A percentile compares a stretch with the other conserved stretches of the same genome.
phyloP scores from a whole-genome alignment of 2,329 filamentous ascomycete species.

The Aschersonia sp. region DNA sequence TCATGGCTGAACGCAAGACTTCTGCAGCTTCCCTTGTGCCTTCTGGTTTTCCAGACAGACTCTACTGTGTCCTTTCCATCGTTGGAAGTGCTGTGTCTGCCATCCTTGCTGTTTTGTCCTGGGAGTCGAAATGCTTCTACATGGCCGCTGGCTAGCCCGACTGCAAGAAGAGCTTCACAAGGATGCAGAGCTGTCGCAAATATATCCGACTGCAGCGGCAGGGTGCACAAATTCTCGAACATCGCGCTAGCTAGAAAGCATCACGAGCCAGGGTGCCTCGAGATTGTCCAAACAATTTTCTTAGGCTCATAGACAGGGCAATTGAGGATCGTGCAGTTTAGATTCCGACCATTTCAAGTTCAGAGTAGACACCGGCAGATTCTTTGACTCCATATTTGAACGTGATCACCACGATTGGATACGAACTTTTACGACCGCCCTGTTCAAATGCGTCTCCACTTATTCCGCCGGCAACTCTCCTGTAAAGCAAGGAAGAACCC shows the following conservation, averaged over 20 bases:
- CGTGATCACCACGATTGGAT: too few relatives aligned
- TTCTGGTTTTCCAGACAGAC: conserved; percentile 69
- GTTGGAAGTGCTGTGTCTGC: conserved; percentile 33
- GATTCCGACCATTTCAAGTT: too few relatives aligned
- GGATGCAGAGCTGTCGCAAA: conserved; percentile 85
- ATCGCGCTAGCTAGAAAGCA: conserved; percentile 26
- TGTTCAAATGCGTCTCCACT: too few relatives aligned
- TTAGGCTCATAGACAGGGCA: too few relatives aligned
- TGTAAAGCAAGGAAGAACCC: too few relatives aligned
- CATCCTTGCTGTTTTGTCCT: conserved; percentile 13
- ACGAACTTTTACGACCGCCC: too few relatives aligned
- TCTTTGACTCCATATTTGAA: too few relatives aligned
- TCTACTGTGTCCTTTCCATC: conserved; percentile 64
- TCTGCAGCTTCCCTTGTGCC: conserved; percentile 90
- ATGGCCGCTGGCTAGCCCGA: conserved; percentile 73
- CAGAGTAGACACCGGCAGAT: too few relatives aligned
- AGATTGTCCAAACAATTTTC: neutral
- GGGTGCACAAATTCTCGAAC: conserved; percentile 85
- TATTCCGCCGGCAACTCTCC: too few relatives aligned
- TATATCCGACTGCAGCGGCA: conserved; percentile 73
- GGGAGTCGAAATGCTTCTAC: conserved; percentile 72
- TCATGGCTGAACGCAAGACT: conserved; percentile 66
- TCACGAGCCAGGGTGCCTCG: neutral
- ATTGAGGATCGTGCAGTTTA: too few relatives aligned
- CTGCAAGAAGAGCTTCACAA: conserved; percentile 66